Evolutionary conservation across 2,329 filamentous ascomycete genomes (phyloP), one percentile per base, ranked within the genome.

Genomic region (Alternaria arbusti): DNA sequence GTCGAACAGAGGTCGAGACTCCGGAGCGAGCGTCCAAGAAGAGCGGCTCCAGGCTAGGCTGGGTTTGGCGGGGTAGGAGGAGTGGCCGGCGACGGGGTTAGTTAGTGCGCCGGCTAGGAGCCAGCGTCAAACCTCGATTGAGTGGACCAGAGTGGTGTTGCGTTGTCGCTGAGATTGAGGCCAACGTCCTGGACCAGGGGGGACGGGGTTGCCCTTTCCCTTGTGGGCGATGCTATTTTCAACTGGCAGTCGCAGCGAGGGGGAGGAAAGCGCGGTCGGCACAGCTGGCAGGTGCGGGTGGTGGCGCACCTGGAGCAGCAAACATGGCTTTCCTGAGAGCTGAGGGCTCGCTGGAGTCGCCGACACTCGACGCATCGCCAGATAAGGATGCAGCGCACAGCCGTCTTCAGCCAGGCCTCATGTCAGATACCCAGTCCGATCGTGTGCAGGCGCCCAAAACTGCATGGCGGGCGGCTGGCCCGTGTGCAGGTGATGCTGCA

Each of bases 341-440:
- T 46, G 44, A 46, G 61, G 32, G 32, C 32, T 54, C 50, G 60
- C 47, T 64, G 59, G 54, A 45, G 52, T 50, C 51, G 51, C 43
- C 45, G 44, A 50, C 58, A 44, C 58, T 60, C 45, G 58, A 40
- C 58, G 43, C 58, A 15, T 50, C 61, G 28, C 54, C 57, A 63
- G 61, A 60, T 59, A 58, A 62, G 40, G 60, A 47, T 32, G 45
- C 55, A 40, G 66, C 60, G 63, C 52, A 65, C 52, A 57, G 63
- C 63, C 59, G 50, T 47, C 26, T 56, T 30, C 46, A 57, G 54
- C 54, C 26, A 51, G 30, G 20, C 40, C 58, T 32, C 47, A 58
- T 46, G 62, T 58, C 62, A 64, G 49, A 58, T 51, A 47, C 22
- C 54, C 45, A 55, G 50, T 51, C 52, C 47, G 51, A 58, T 61